Percentiles rank a stretch among this genome's conserved stretches.
Evolutionary conservation across 2,329 filamentous ascomycete genomes (phyloP).

Genomic region (Decorospora gaudefroyi): DNA sequence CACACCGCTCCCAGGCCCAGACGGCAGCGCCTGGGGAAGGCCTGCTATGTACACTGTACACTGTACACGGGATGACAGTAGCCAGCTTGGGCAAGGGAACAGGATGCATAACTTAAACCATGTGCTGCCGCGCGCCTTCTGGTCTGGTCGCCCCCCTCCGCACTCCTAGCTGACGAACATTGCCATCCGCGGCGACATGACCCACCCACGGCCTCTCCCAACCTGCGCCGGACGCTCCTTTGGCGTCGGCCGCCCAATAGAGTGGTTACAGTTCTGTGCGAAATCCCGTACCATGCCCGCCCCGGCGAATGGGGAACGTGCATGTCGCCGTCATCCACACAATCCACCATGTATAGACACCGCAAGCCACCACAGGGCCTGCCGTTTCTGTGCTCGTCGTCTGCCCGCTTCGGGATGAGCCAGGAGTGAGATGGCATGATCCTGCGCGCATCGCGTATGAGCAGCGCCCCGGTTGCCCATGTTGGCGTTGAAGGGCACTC

Average conservation of each 20-base stretch:
- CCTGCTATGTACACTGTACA: too few relatives aligned
- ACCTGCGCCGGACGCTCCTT: constrained; percentile 1
- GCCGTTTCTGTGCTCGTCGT: constrained; percentile 17
- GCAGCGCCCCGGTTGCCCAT: not conserved
- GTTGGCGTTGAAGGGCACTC: too few relatives aligned
- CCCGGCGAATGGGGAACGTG: constrained; percentile 10
- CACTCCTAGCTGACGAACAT: too few relatives aligned
- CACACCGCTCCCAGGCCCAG: constrained; percentile 5
- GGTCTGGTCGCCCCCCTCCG: too few relatives aligned
- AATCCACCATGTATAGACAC: constrained; percentile 1
- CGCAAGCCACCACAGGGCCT: constrained; percentile 11
- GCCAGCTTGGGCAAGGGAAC: too few relatives aligned
- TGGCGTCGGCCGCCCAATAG: constrained; percentile 13
- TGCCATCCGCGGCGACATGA: not conserved
- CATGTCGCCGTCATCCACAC: constrained; percentile 5
- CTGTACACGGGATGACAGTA: too few relatives aligned
- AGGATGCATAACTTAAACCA: too few relatives aligned
- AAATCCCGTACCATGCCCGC: constrained; percentile 16
- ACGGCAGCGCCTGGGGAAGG: constrained; percentile 5
- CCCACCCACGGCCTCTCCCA: not conserved
- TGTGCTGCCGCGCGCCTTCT: too few relatives aligned
- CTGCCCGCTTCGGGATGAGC: constrained; percentile 1
- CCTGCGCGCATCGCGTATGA: constrained; percentile 1
- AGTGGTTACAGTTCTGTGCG: constrained; percentile 12
- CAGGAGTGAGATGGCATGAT: not conserved